Base-by-base conservation (phyloP, 768 basidiomycete genomes). In the Russula abietina region DNA sequence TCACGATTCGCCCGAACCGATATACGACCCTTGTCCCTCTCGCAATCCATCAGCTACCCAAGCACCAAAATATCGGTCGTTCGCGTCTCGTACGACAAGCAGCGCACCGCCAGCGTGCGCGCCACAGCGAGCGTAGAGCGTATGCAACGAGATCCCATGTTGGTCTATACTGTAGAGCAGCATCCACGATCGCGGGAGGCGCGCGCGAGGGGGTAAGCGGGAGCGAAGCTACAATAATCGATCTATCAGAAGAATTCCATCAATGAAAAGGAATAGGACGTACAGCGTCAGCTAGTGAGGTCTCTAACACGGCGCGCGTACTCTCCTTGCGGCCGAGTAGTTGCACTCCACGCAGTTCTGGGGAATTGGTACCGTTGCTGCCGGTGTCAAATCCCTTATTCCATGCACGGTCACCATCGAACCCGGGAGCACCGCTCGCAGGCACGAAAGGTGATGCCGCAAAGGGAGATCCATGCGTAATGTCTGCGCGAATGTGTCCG, bases 141-240 rank as follows among this genome's bases (percentile, higher is more conserved):
- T 97, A 50, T 88, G 85, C 16, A 98, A 79, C 14, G 93, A 95
- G 50, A 95, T 93, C 0, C 96, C 96, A 68, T 98, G 90, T 69
- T 97, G 94, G 70, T 98, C 96, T 19, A 97, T 80, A 17, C 92
- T 94, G 75, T 95, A 94, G 6, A 93, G 74, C 0, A 95, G 81
- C 0, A 81, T 81, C 93, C 93, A 96, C 32, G 79, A 75, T 8
- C 79, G 77, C 0, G 87, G 80, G 19, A 95, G 81, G 4, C 88
- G 86, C 1, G 83, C 78, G 7, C 94, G 80, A 0, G 91, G 84
- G 0, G 92, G 88, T 1, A 95, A 79, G 61, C 85, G 78, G 1
- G 84, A 74, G 0, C 90, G 86, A 28, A 94, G 76, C 91, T 93
- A 57, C n/a, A 19, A 4, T 52, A 26, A 26, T 39, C 19, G 54